These are phyloP conservation scores for Orbilia blumenaviensis DNA, from an alignment of 2,329 filamentous ascomycete species.

Conservation along the genomic window DNA sequence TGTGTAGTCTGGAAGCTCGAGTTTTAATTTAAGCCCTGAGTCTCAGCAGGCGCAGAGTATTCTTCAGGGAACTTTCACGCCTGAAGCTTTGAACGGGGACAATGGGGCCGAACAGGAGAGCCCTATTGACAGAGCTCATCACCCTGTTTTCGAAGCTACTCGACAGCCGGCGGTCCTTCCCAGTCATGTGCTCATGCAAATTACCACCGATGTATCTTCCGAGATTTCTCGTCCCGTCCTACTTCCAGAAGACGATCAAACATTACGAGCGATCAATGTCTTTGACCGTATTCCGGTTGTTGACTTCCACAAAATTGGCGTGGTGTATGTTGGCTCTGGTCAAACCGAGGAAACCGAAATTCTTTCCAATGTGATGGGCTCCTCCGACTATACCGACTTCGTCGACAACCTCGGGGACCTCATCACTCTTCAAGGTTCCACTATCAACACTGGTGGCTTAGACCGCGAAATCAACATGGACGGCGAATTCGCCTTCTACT, in stretches of 20 bases:
- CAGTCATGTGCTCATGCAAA: constrained; percentile 76
- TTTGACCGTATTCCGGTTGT: constrained; percentile 91
- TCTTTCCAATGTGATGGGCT: constrained; percentile 84
- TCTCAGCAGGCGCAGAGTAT: constrained; percentile 55
- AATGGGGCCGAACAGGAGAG: constrained; percentile 21
- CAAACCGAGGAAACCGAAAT: constrained; percentile 86
- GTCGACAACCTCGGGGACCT: constrained; percentile 82
- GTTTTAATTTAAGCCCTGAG: constrained; percentile 59
- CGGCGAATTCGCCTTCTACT: constrained; percentile 88
- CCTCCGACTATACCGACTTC: constrained; percentile 86
- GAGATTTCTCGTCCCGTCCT: constrained; percentile 71
- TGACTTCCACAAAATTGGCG: constrained; percentile 93
- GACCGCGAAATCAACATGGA: constrained; percentile 80
- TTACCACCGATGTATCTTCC: constrained; percentile 63
- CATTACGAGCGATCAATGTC: constrained; percentile 74
- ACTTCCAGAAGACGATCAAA: constrained; percentile 71
- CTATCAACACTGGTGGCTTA: constrained; percentile 91
- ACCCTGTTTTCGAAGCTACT: constrained; percentile 65
- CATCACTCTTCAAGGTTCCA: constrained; percentile 80
- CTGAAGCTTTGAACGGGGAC: constrained; percentile 23
- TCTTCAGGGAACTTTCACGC: constrained; percentile 50
- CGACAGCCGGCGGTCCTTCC: constrained; percentile 72
- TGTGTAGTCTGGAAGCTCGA: constrained; percentile 61
- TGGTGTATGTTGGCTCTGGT: constrained; percentile 89
- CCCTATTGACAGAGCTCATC: constrained; percentile 56